Percentiles rank a stretch among this genome's conserved stretches.
These are phyloP conservation scores for Fagopyrum esculentum DNA, from an alignment of 148 eudicot species.

Conservation along the genomic window DNA sequence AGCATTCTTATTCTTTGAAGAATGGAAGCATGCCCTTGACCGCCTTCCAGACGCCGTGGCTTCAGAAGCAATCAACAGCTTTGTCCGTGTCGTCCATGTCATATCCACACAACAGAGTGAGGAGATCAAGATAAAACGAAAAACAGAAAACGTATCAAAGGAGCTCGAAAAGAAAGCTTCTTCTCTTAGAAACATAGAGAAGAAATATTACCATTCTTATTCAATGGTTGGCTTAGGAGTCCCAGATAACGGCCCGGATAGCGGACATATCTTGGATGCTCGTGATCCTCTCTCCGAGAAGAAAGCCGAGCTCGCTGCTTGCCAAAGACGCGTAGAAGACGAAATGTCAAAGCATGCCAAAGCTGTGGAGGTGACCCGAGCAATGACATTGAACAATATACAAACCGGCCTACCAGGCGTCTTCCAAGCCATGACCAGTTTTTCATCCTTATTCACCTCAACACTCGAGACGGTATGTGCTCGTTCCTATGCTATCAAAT, in stretches of 20 bases:
- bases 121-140: constrained; percentile 69
- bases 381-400: constrained; percentile 89
- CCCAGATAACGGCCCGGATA: constrained; percentile 39
- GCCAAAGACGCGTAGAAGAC: constrained; percentile 80
- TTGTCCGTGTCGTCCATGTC: constrained; percentile 72
- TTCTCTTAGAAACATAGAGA: constrained; percentile 70
- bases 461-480: constrained; percentile 72
- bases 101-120: constrained; percentile 68
- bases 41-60: constrained; percentile 88
- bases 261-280: constrained; percentile 54
- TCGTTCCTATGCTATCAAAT: constrained; percentile 67
- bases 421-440: constrained; percentile 89
- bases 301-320: constrained; percentile 63
- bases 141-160: constrained; percentile 67
- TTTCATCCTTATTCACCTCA: constrained; percentile 65
- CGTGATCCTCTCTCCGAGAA: constrained; percentile 87
- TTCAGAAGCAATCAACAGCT: constrained; percentile 93
- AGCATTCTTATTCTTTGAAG: constrained; percentile 57
- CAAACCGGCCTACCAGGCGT: constrained; percentile 97
- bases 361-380: constrained; percentile 89
- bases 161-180: constrained; percentile 93
- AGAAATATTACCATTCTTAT: constrained; percentile 74
- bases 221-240: constrained; percentile 85
- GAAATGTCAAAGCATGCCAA: constrained; percentile 81
- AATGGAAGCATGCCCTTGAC: constrained; percentile 92